These are phyloP conservation scores for Aureobasidium sp. DNA, from an alignment of 2,329 filamentous ascomycete species.

Conservation along the genomic window DNA sequence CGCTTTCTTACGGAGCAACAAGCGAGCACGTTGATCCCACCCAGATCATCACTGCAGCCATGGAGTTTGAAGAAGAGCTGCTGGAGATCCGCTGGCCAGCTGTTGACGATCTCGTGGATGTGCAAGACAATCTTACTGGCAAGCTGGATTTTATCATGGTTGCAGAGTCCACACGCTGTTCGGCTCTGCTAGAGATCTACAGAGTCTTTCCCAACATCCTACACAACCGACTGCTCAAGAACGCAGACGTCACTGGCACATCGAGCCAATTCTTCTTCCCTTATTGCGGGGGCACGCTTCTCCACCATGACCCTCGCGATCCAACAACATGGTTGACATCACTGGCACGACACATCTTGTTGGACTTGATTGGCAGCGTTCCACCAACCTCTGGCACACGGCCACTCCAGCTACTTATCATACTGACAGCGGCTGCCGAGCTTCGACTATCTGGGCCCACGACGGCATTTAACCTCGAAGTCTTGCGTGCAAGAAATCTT, in stretches of 20 bases:
- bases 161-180: conserved; percentile 45
- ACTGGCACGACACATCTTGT: conserved; percentile 43
- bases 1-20: neutral
- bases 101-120: conserved; percentile 39
- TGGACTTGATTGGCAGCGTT: conserved; percentile 38
- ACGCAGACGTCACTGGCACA: neutral
- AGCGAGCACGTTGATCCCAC: conserved; percentile 15
- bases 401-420: conserved; percentile 45
- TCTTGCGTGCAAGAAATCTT: conserved; percentile 39
- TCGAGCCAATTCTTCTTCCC: neutral
- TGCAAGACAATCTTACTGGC: conserved; percentile 44
- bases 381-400: conserved; percentile 45
- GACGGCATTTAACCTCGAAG: conserved; percentile 15
- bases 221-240: conserved; percentile 21
- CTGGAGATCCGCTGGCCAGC: conserved; percentile 39
- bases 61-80: conserved; percentile 40
- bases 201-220: conserved; percentile 40
- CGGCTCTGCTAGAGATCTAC: conserved; percentile 46
- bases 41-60: conserved; percentile 23
- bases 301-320: neutral
- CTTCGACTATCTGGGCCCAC: conserved; percentile 32
- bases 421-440: conserved; percentile 45
- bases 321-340: conserved; percentile 37
- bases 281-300: conserved; percentile 12
- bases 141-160: conserved; percentile 46